Percentiles rank a stretch among this genome's conserved stretches.
These are phyloP conservation scores for Bondarzewia mesenterica DNA, from an alignment of 1,284 basidiomycete genomes.

Conservation along the genomic window DNA sequence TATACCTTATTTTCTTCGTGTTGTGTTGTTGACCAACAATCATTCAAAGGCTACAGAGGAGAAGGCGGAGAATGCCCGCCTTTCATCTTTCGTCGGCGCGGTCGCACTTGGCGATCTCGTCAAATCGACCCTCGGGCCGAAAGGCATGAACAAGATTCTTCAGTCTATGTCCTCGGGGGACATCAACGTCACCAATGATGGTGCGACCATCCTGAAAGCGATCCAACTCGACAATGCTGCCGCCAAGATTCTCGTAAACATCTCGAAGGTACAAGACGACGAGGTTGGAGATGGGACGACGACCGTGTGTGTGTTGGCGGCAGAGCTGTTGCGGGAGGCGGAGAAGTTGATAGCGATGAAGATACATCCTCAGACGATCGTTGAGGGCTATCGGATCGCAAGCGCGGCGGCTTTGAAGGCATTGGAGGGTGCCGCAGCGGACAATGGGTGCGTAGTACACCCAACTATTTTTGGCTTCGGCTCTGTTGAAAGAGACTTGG, in stretches of 20 bases:
- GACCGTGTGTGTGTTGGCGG: constrained; percentile 87
- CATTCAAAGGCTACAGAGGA: constrained; percentile 84
- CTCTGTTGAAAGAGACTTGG: neutral
- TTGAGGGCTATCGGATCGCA: constrained; percentile 97
- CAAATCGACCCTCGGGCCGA: constrained; percentile 96
- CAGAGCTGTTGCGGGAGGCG: constrained; percentile 90
- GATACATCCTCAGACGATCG: constrained; percentile 98
- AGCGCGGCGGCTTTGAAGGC: constrained; percentile 81
- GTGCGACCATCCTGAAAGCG: constrained; percentile 95
- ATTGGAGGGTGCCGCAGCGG: constrained; percentile 73
- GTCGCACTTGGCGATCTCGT: constrained; percentile 96
- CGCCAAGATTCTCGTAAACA: constrained; percentile 98
- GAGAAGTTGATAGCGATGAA: constrained; percentile 90
- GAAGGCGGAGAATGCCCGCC: constrained; percentile 97
- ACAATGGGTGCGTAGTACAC: constrained; percentile 63
- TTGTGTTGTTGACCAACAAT: neutral
- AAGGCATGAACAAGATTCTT: constrained; percentile 95
- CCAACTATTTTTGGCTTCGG: neutral
- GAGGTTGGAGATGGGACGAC: constrained; percentile 99
- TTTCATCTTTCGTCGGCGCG: constrained; percentile 96
- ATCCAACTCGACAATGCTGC: constrained; percentile 98
- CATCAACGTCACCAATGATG: constrained; percentile 97
- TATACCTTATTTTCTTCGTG: constrained; percentile 12
- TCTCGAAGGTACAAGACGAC: constrained; percentile 99
- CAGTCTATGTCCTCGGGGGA: constrained; percentile 90